Evolutionary conservation across 352 stramenopile species (phyloP).

Genomic region (Globisporangium spiculum): DNA sequence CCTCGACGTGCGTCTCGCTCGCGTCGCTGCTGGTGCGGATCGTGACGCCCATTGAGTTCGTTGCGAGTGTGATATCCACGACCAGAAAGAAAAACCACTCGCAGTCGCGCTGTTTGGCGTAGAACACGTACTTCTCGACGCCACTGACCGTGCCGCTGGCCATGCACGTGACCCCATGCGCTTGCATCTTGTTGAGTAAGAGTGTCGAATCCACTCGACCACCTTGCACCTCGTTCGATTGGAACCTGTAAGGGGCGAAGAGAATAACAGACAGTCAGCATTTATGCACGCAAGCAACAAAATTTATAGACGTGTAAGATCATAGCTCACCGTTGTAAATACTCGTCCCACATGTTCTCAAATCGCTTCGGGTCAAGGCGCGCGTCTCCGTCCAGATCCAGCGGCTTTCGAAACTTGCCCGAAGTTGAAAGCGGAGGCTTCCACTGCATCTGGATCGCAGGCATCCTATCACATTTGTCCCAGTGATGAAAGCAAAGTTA

Average conservation of each 20-base stretch:
- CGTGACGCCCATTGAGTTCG: slow-evolving; percentile 35
- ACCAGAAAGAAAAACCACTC: slow-evolving; percentile 57
- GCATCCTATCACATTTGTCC: slow-evolving; percentile 34
- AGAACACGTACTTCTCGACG: slow-evolving; percentile 78
- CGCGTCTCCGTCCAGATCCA: slow-evolving; percentile 42
- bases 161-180: slow-evolving; percentile 56
- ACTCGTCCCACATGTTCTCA: slow-evolving; percentile 79
- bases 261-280: neutral
- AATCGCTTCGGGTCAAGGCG: slow-evolving; percentile 64
- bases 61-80: slow-evolving; percentile 43
- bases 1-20: slow-evolving; percentile 35
- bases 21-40: slow-evolving; percentile 50
- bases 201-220: slow-evolving; percentile 23
- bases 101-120: slow-evolving; percentile 48
- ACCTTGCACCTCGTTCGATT: slow-evolving; percentile 20
- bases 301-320: neutral
- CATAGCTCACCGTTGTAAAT: slow-evolving; percentile 50
- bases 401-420: slow-evolving; percentile 15
- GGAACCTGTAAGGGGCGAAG: slow-evolving; percentile 23
- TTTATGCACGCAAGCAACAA: neutral
- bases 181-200: slow-evolving; percentile 45
- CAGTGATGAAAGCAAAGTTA: neutral
- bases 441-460: slow-evolving; percentile 67
- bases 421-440: slow-evolving; percentile 26
- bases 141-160: slow-evolving; percentile 64